Conservation (phyloP, 73 alveolate species). For the Uronychia setigera region DNA sequence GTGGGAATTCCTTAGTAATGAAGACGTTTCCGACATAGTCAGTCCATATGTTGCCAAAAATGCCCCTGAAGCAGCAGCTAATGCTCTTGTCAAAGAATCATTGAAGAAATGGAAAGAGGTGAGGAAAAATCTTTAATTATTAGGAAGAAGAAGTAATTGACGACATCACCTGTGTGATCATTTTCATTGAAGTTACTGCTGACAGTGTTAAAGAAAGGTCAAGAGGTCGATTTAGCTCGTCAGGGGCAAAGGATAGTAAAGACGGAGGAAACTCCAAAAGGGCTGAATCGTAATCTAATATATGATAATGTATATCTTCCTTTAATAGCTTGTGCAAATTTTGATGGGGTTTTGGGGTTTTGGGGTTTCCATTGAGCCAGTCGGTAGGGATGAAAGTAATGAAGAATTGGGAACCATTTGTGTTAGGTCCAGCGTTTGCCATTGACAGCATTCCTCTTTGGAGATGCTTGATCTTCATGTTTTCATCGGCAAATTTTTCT, state of each 20-base stretch:
- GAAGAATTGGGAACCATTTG: conserved; percentile 90
- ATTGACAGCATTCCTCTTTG: conserved; percentile 84
- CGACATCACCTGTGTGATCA: conserved; percentile 65
- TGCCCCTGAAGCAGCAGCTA: conserved; percentile 85
- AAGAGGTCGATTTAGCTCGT: too few relatives aligned
- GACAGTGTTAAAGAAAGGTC: too few relatives aligned
- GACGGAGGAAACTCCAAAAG: too few relatives aligned
- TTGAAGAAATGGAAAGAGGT: conserved; percentile 77
- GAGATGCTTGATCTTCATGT: conserved; percentile 63
- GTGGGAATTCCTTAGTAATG: conserved; percentile 90
- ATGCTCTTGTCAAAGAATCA: conserved; percentile 83
- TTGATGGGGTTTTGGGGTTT: too few relatives aligned
- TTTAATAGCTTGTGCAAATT: too few relatives aligned
- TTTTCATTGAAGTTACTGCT: too few relatives aligned
- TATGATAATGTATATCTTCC: too few relatives aligned
- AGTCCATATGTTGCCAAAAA: conserved; percentile 73
- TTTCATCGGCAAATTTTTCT: conserved; percentile 93
- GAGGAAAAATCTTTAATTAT: too few relatives aligned
- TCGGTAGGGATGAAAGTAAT: conserved; percentile 57
- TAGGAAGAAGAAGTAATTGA: conserved; percentile 78
- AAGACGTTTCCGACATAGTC: conserved; percentile 79
- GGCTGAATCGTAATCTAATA: too few relatives aligned
- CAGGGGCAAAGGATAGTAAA: too few relatives aligned
- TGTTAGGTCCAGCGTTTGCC: conserved; percentile 95
- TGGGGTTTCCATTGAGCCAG: conserved; percentile 82